Percentiles rank a stretch among this genome's conserved stretches.
Evolutionary conservation across 202 grass and related monocot genomes (phyloP).

Genomic region (Dendrocalamus latiflorus): DNA sequence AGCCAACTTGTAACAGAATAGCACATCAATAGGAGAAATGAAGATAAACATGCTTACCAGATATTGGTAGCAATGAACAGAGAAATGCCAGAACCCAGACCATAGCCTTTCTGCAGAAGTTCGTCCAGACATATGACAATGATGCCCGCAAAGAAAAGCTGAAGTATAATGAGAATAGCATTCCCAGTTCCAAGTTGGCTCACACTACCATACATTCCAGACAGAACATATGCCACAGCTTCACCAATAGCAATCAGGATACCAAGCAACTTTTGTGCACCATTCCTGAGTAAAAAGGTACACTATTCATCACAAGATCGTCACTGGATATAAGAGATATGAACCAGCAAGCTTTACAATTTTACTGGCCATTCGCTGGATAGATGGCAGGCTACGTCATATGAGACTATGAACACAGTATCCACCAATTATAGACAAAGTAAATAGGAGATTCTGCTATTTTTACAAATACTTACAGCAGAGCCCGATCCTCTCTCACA

Average conservation of each 20-base stretch:
- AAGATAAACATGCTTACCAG: constrained; percentile 36
- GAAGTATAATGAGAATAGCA: constrained; percentile 89
- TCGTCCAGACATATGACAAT: constrained; percentile 90
- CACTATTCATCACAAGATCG: neutral
- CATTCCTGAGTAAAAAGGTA: constrained; percentile 50
- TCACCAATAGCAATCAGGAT: constrained; percentile 83
- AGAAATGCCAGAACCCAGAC: constrained; percentile 85
- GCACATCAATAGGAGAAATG: neutral
- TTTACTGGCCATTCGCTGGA: no score
- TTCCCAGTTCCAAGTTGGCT: constrained; percentile 84
- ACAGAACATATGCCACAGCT: constrained; percentile 80
- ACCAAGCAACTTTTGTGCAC: constrained; percentile 81
- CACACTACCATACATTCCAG: constrained; percentile 84
- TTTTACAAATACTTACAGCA: no score
- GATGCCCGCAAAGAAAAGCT: constrained; percentile 92
- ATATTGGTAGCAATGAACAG: constrained; percentile 93
- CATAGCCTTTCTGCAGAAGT: constrained; percentile 85
- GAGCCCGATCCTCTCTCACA: no score
- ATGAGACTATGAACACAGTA: no score
- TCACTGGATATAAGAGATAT: neutral
- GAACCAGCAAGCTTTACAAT: neutral
- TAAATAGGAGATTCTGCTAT: no score
- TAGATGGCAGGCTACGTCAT: no score
- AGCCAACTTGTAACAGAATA: constrained; percentile 1
- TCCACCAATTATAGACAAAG: no score